Percentiles rank a stretch among this genome's conserved stretches.
Conservation (phyloP, 345 rosid genomes). For the Eucalyptus regnans region DNA sequence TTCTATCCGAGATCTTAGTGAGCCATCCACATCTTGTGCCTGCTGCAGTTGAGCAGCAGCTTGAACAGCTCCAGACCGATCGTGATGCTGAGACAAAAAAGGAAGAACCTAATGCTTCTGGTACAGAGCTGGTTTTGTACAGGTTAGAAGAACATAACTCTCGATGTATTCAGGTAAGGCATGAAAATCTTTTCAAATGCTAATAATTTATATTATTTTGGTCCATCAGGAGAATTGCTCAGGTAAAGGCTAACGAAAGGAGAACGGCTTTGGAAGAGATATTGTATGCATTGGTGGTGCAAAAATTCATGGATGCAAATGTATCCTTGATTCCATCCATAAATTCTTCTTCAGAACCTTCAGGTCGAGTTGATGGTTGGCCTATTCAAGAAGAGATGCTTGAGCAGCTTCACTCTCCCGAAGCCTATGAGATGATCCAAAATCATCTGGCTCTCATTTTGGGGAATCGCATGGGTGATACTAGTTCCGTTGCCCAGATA, state of each 20-base stretch:
- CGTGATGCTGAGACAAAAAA: conserved; percentile 56
- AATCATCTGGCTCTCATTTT: conserved; percentile 77
- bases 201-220: not conserved
- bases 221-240: conserved; percentile 76
- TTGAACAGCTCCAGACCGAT: conserved; percentile 85
- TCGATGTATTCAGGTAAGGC: not conserved
- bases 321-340: conserved; percentile 67
- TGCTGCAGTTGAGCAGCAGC: conserved; percentile 95
- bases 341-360: conserved; percentile 32
- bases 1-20: conserved; percentile 64
- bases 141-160: conserved; percentile 31
- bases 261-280: conserved; percentile 77
- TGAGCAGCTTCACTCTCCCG: conserved; percentile 71
- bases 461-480: conserved; percentile 57
- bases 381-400: conserved; percentile 58
- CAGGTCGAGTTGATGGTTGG: conserved; percentile 59
- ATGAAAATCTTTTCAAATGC: not conserved
- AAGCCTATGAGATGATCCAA: conserved; percentile 95
- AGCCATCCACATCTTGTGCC: conserved; percentile 95
- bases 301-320: conserved; percentile 84
- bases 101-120: conserved; percentile 57
- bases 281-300: conserved; percentile 79
- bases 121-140: conserved; percentile 70
- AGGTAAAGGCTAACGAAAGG: conserved; percentile 87
- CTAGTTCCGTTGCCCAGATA: conserved; percentile 49